Percentiles rank a stretch among this genome's conserved stretches.
Conservation (phyloP, 108 stramenopile genomes). For the Skeletonema tropicum region DNA sequence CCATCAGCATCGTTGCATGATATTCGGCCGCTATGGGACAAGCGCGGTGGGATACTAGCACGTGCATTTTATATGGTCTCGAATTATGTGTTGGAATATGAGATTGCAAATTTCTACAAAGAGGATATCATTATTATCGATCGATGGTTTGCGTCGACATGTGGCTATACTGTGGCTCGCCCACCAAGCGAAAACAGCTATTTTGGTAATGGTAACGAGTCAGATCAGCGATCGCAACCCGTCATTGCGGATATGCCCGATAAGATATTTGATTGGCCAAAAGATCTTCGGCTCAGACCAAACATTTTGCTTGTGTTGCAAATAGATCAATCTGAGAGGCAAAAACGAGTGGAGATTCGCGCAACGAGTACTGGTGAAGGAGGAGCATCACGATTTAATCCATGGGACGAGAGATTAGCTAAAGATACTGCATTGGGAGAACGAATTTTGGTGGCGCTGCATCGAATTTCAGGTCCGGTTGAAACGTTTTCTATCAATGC, state of each 20-base stretch:
- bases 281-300: slow-evolving; percentile 27
- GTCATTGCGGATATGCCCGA: slow-evolving; percentile 2
- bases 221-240: neutral
- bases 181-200: neutral
- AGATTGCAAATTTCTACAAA: slow-evolving; percentile 12
- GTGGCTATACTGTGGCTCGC: slow-evolving; percentile 35
- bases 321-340: slow-evolving; percentile 24
- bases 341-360: slow-evolving; percentile 32
- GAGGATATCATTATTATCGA: slow-evolving; percentile 31
- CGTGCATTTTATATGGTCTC: slow-evolving; percentile 51
- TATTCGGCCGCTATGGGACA: slow-evolving; percentile 42
- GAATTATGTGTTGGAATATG: slow-evolving; percentile 53
- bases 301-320: slow-evolving; percentile 26
- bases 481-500: slow-evolving; percentile 25
- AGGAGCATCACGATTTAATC: slow-evolving; percentile 35
- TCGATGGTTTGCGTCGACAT: slow-evolving; percentile 36
- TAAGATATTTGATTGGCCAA: slow-evolving; percentile 43
- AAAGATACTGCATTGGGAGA: slow-evolving; percentile 24
- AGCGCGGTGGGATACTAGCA: slow-evolving; percentile 47
- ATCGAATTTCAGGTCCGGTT: slow-evolving; percentile 13
- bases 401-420: slow-evolving; percentile 48
- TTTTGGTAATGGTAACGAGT: neutral
- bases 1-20: slow-evolving; percentile 23
- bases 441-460: slow-evolving; percentile 28
- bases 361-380: neutral